Conservation (phyloP, 2,329 filamentous ascomycete genomes). For the Anisogramma anomala region DNA sequence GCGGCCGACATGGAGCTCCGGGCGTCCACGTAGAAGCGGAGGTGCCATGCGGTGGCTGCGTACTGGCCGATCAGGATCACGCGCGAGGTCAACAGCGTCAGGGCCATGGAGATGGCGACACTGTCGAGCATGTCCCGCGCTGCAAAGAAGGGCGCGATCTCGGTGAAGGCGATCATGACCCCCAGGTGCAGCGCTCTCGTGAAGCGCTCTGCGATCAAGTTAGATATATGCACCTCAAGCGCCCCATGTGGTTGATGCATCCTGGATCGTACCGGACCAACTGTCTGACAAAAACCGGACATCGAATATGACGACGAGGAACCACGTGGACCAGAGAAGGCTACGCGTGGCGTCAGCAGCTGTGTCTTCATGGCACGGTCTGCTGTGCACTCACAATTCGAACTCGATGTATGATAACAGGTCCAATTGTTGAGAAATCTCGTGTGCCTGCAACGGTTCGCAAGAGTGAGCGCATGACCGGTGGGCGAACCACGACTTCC, state of each 20-base stretch:
- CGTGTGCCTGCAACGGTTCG: background rate
- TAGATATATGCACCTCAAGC: no score
- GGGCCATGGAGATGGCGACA: constrained; percentile 13
- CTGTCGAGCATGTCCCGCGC: constrained; percentile 1
- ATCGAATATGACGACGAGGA: constrained; percentile 5
- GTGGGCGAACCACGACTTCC: no score
- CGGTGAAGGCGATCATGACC: constrained; percentile 3
- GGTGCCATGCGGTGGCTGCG: constrained; percentile 32
- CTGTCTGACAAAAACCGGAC: constrained; percentile 3
- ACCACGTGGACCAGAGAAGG: constrained; percentile 6
- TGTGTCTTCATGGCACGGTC: background rate
- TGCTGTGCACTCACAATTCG: constrained; percentile 2
- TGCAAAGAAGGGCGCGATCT: constrained; percentile 4
- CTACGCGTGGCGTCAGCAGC: background rate
- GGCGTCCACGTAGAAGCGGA: constrained; percentile 16
- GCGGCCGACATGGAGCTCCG: background rate
- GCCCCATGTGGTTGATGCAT: no score
- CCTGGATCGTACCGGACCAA: no score
- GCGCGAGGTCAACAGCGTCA: constrained; percentile 41
- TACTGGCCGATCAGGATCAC: constrained; percentile 44
- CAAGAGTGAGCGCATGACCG: no score
- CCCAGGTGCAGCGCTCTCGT: background rate
- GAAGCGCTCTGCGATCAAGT: no score
- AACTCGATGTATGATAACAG: constrained; percentile 6
- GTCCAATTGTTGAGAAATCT: background rate